Base-by-base conservation (phyloP, 2,329 filamentous ascomycete genomes). In the Capronia coronata region DNA sequence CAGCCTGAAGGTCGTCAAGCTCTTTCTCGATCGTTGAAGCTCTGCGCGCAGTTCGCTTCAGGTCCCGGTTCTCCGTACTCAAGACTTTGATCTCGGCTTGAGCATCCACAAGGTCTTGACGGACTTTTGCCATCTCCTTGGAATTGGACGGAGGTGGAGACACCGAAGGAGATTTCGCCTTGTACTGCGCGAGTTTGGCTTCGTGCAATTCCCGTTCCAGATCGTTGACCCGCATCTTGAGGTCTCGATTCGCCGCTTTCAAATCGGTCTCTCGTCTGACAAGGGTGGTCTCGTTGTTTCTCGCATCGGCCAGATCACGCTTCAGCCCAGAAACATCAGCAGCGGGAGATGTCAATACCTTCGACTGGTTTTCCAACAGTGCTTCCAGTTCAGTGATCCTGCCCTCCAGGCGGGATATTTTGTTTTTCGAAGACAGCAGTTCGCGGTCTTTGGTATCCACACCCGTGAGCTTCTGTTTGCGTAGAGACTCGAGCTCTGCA, bases 201-300 rank as follows among this genome's bases (percentile, higher is more conserved):
- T 88, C 80, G 57, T 86, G 82, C 3, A 83, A 71, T 51, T 83
- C 78, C 34, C 77, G 76, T 63, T 87, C 84, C 13, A 88, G 74
- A 29, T 86, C 79, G 1, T 76, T 71, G 42, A 87, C 75, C 49
- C 83, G 77, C 41, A 76, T 75, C 64, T 84, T 85, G 50, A 86
- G 75, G 16, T 72, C 70, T 51, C 82, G 82, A 51, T 84, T 72
- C 1, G 72, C 68, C 23, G 83, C 77, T 58, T 81, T 84, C 57
- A 84, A 78, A 5, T 76, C 66, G 8, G 75, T 70, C 61, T 87
- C 84, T n/a, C 80, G 79, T 59, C 85, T 78, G 23, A 83, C 67
- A 44, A 81, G 75, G 14, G 80, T 76, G 13, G 78, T 75, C 58
- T 87, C 84, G 57, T 80, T 83, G 61, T 80, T 76, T n/a, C 82